Base-by-base conservation (phyloP, 345 rosid genomes). In the Salix koriyanagi region DNA sequence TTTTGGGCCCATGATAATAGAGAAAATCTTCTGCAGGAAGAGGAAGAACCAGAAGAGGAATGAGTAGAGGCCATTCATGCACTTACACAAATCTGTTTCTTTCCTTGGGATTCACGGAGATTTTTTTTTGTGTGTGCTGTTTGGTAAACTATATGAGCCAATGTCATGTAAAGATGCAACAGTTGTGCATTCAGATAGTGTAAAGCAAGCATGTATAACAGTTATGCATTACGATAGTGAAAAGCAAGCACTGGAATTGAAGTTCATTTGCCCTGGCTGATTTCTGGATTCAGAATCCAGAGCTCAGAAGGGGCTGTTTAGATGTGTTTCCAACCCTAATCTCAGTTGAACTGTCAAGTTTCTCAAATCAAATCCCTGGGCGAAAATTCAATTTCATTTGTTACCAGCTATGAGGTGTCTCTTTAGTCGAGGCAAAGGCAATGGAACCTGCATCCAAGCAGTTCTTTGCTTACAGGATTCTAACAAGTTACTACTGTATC, bases 1-100 rank as follows among this genome's bases (percentile, higher is more conserved):
- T 96, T 94, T 82, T 96, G 99, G 99, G 99, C 99, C n/a, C 99
- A 94, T 37, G 99, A 96, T 80, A 96, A 94, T 74, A 85, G 99
- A 81, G 99, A 96, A 82, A 96, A 96, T 80, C 97, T 96, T 76
- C 97, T 96, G 60, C 99, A 96, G 79, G 99, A 96, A 84, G 98
- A 96, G 76, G 98, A 94, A 83, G 99, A 96, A 74, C 99, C 98
- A 1, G 97, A 89, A 66, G 84, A 77, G 67, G 84, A 91, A 77
- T 84, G 76, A 69, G 74, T 37, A 30, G 58, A 71, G 25, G 65
- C 23, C 25, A 28, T 54, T 15, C 50, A 65, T 37, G 46, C 52
- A 68, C 77, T 71, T 71, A 77, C 82, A 71, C 28, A 25, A 26
- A 67, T 34, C 46, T 36, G 72, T 72, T 36, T 16, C 65, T 69